phyloP scores from a whole-genome alignment of 2,329 filamentous ascomycete genomes.

The Gremmenia infestans region DNA sequence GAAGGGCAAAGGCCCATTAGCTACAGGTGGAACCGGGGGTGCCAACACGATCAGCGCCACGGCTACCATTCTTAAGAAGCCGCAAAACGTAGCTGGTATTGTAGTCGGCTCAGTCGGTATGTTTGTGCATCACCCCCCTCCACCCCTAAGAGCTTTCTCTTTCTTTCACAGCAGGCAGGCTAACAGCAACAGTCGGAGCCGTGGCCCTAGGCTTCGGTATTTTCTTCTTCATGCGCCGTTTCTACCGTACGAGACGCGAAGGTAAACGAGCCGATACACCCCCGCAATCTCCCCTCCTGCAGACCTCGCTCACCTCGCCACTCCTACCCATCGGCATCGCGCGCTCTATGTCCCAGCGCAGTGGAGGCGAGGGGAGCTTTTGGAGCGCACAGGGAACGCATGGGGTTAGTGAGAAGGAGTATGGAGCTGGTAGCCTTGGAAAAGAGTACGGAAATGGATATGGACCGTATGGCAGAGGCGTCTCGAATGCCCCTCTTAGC shows the following conservation, averaged over 20 bases:
- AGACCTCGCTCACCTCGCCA: slow-evolving; percentile 2
- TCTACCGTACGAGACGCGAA: slow-evolving; percentile 14
- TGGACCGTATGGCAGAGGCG: background rate
- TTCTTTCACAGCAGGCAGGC: background rate
- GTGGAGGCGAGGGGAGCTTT: slow-evolving; percentile 4
- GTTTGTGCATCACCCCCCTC: background rate
- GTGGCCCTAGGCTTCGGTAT: slow-evolving; percentile 10
- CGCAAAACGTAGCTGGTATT: background rate
- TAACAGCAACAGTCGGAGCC: slow-evolving; percentile 6
- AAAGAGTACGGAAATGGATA: background rate
- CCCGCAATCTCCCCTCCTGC: slow-evolving; percentile 13
- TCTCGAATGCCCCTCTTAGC: slow-evolving; percentile 2
- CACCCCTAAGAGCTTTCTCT: no score
- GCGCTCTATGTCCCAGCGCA: slow-evolving; percentile 12
- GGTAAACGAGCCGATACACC: slow-evolving; percentile 12
- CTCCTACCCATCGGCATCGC: slow-evolving; percentile 11
- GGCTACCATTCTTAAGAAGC: background rate
- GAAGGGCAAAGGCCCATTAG: background rate
- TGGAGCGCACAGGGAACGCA: background rate
- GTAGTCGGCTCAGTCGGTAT: slow-evolving; percentile 11
- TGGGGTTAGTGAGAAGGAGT: background rate
- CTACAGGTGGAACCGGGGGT: slow-evolving; percentile 2
- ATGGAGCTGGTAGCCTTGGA: background rate
- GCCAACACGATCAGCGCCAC: background rate
- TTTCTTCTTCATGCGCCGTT: slow-evolving; percentile 13